Evolutionary conservation across 768 basidiomycete species (phyloP).

Genomic region (Daedaleopsis nitida): DNA sequence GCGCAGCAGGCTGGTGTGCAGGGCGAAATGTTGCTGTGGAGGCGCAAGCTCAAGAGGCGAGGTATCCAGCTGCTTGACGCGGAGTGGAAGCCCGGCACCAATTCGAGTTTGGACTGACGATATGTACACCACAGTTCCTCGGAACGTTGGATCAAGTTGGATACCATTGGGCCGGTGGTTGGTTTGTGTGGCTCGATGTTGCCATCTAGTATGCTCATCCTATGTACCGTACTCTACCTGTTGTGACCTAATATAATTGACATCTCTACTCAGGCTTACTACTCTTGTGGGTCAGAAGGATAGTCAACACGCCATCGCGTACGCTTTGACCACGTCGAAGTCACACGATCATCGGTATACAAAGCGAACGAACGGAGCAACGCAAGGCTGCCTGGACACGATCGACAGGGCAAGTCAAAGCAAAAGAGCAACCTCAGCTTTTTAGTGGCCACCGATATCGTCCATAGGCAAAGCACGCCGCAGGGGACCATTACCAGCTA

Average conservation of each 20-base stretch:
- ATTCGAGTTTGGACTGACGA: conserved; percentile 2
- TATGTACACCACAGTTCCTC: not conserved
- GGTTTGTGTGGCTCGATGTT: no score
- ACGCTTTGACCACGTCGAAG: no score
- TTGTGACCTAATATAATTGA: not conserved
- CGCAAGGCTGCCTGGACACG: no score
- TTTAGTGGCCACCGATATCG: no score
- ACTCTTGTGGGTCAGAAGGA: not conserved
- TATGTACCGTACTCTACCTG: not conserved
- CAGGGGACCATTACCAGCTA: no score
- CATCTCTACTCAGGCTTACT: not conserved
- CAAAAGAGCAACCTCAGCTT: no score
- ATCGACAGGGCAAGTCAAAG: no score
- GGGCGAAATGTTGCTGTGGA: conserved; percentile 81
- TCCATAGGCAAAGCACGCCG: no score
- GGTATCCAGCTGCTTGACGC: conserved; percentile 68
- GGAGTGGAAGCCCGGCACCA: conserved; percentile 56
- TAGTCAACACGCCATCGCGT: no score
- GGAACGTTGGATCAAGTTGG: not conserved
- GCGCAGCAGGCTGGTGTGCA: conserved; percentile 79
- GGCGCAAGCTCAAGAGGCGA: conserved; percentile 55
- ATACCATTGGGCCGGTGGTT: not conserved
- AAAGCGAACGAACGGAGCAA: no score
- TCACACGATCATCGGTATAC: no score
- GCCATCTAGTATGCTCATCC: not conserved